These are phyloP conservation scores for Fagus crenata DNA, from an alignment of 306 rosid genomes.

Conservation along the genomic window DNA sequence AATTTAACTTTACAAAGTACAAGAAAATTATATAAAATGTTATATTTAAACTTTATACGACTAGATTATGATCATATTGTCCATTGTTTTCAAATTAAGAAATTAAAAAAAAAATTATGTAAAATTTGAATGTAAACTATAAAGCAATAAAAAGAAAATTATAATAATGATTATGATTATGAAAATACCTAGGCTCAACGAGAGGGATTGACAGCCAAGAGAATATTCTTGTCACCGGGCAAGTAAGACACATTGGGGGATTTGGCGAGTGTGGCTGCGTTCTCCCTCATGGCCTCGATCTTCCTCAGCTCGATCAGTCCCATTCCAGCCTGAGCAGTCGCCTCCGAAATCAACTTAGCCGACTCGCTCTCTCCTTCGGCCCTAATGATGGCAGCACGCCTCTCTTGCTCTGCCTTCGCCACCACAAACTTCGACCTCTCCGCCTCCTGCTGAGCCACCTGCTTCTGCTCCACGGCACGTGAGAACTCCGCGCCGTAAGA, in stretches of 20 bases:
- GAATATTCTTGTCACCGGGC: slow-evolving; percentile 53
- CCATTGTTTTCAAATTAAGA: too few relatives aligned
- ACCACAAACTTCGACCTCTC: slow-evolving; percentile 90
- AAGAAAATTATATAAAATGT: too few relatives aligned
- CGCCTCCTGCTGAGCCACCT: slow-evolving; percentile 98
- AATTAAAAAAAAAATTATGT: too few relatives aligned
- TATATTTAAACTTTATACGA: too few relatives aligned
- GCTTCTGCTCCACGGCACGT: slow-evolving; percentile 69
- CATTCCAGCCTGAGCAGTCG: slow-evolving; percentile 60
- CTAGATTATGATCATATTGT: too few relatives aligned
- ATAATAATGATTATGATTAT: background rate
- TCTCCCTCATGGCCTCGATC: slow-evolving; percentile 91
- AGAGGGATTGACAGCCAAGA: slow-evolving; percentile 61
- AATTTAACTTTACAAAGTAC: too few relatives aligned
- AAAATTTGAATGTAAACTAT: background rate
- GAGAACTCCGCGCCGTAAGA: slow-evolving; percentile 58
- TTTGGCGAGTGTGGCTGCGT: slow-evolving; percentile 70
- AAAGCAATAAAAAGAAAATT: background rate
- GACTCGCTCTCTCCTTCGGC: slow-evolving; percentile 95
- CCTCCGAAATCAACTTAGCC: slow-evolving; percentile 85
- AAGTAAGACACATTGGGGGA: slow-evolving; percentile 83
- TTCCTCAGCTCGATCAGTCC: slow-evolving; percentile 81
- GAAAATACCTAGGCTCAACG: slow-evolving; percentile 59
- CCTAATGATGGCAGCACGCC: slow-evolving; percentile 81
- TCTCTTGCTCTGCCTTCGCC: slow-evolving; percentile 93